phyloP scores from a whole-genome alignment of 805 yeast species.

The Hanseniaspora pseudoguilliermondii region DNA sequence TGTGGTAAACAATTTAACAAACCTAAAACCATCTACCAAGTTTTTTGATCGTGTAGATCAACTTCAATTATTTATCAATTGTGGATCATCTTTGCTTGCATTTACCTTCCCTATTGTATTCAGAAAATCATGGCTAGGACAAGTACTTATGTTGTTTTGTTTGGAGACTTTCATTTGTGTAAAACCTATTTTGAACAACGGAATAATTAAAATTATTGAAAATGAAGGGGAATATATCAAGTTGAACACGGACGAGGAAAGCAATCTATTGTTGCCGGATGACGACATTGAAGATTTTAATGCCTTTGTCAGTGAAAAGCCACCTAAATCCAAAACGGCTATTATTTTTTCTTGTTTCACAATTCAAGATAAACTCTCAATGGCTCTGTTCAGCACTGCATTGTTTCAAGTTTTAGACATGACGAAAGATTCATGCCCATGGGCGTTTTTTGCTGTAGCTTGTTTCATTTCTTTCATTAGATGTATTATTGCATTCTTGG shows the following conservation, averaged over 20 bases:
- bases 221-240: not conserved
- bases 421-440: constrained; percentile 5
- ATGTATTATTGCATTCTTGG: not conserved
- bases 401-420: constrained; percentile 9
- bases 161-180: not conserved
- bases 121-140: not conserved
- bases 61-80: not conserved
- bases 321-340: not conserved
- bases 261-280: not conserved
- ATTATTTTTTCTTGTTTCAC: not conserved
- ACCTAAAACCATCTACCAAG: not conserved
- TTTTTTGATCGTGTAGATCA: not conserved
- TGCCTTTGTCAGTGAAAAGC: not conserved
- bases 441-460: constrained; percentile 11
- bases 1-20: not conserved
- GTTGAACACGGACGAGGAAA: not conserved
- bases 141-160: not conserved
- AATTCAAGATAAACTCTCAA: not conserved
- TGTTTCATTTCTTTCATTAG: constrained; percentile 15
- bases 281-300: not conserved
- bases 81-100: not conserved
- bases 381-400: not conserved
- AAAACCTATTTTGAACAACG: not conserved
- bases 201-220: constrained; percentile 5
- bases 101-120: not conserved